Evolutionary conservation across 2,329 filamentous ascomycete species (phyloP).

Genomic region (Sporothrix brunneoviolacea): DNA sequence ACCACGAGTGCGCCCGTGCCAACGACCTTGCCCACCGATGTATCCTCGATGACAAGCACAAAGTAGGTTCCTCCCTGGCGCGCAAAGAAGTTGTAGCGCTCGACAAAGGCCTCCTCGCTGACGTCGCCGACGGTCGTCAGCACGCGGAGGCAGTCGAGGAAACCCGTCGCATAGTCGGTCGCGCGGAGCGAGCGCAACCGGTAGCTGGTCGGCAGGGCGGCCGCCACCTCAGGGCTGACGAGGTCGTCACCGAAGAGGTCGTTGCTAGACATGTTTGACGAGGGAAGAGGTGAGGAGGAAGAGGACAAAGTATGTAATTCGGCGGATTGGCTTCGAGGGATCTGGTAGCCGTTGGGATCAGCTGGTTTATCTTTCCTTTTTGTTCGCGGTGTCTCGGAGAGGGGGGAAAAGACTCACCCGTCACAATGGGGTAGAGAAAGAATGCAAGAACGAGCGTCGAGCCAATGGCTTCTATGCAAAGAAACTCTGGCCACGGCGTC

Average conservation of each 20-base stretch:
- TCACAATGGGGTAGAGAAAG: too few relatives aligned
- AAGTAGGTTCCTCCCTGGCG: conserved; percentile 72
- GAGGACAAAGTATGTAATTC: too few relatives aligned
- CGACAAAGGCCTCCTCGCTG: conserved; percentile 63
- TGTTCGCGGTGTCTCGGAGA: too few relatives aligned
- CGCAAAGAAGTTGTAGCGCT: conserved; percentile 77
- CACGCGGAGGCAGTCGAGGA: conserved; percentile 85
- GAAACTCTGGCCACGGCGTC: too few relatives aligned
- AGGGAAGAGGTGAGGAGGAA: not conserved
- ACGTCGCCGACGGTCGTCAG: conserved; percentile 91
- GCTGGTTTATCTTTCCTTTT: too few relatives aligned
- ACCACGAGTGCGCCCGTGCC: conserved; percentile 85
- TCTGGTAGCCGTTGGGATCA: too few relatives aligned
- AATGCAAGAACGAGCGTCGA: too few relatives aligned
- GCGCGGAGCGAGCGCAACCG: conserved; percentile 71
- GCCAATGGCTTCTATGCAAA: too few relatives aligned
- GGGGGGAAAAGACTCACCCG: too few relatives aligned
- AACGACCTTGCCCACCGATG: conserved; percentile 58
- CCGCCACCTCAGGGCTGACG: conserved; percentile 67
- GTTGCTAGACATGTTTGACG: conserved; percentile 33
- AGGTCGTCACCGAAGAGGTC: conserved; percentile 73
- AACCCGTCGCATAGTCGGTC: conserved; percentile 72
- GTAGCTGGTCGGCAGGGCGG: conserved; percentile 73
- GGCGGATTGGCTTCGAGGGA: too few relatives aligned
- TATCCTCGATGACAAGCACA: conserved; percentile 78